phyloP scores from a whole-genome alignment of 2,329 filamentous ascomycete genomes.

The Talaromyces sp. region DNA sequence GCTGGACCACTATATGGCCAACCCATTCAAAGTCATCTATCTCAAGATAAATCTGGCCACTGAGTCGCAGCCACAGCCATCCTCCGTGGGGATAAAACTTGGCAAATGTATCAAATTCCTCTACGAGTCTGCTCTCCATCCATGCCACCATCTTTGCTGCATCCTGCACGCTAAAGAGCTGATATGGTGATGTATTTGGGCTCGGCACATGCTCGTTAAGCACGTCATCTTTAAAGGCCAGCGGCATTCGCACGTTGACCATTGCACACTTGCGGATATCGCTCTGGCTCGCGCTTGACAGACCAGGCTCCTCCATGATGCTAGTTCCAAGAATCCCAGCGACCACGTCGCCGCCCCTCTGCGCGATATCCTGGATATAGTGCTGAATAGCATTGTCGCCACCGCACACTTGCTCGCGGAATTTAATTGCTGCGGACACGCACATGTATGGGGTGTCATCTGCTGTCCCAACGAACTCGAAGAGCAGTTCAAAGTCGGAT shows the following conservation, averaged over 20 bases:
- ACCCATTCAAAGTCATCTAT: conserved; percentile 71
- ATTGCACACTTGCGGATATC: conserved; percentile 62
- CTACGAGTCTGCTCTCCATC: conserved; percentile 51
- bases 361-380: conserved; percentile 62
- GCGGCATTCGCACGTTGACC: conserved; percentile 68
- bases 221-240: conserved; percentile 39
- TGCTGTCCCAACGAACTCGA: conserved; percentile 71
- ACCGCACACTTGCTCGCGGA: conserved; percentile 63
- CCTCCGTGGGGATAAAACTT: conserved; percentile 58
- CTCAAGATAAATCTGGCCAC: conserved; percentile 81
- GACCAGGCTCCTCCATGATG: conserved; percentile 55
- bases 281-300: conserved; percentile 21
- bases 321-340: conserved; percentile 64
- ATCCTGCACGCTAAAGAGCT: conserved; percentile 37
- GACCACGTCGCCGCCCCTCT: conserved; percentile 56
- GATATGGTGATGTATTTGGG: conserved; percentile 10
- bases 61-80: conserved; percentile 67
- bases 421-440: conserved; percentile 66
- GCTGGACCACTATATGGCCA: conserved; percentile 53
- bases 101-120: conserved; percentile 68
- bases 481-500: conserved; percentile 62
- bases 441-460: conserved; percentile 71
- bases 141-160: conserved; percentile 49
- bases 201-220: conserved; percentile 12
- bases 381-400: conserved; percentile 66